Percentiles rank a stretch among this genome's conserved stretches.
Evolutionary conservation across 192 early-diverging fungal genomes (phyloP).

Genomic region (Rhizophagus sp.): DNA sequence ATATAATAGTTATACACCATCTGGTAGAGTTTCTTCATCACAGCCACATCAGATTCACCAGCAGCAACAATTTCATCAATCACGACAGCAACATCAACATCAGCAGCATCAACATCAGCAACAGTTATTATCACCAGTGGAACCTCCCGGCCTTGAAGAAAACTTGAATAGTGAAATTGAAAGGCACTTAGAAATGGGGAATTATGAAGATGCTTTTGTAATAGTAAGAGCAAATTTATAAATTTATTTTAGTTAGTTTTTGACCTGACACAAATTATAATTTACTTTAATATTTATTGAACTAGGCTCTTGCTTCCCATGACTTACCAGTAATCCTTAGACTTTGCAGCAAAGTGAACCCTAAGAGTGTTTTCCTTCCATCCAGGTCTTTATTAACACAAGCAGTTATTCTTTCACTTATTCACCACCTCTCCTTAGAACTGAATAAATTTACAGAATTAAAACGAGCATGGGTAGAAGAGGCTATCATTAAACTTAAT

Average conservation of each 20-base stretch:
- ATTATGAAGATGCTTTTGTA: constrained; percentile 35
- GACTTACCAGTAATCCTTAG: constrained; percentile 37
- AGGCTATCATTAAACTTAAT: constrained; percentile 31
- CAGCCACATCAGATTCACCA: neutral
- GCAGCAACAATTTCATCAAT: neutral
- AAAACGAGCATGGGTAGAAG: constrained; percentile 27
- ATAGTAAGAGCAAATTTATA: constrained; percentile 23
- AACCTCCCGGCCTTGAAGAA: constrained; percentile 38
- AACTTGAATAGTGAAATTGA: constrained; percentile 26
- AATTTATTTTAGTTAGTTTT: neutral
- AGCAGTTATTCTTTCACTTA: constrained; percentile 45
- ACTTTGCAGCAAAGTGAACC: constrained; percentile 42
- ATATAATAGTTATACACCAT: constrained; percentile 22
- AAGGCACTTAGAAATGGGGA: constrained; percentile 10
- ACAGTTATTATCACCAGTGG: constrained; percentile 27
- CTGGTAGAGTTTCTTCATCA: constrained; percentile 3
- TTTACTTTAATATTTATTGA: neutral
- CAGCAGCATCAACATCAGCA: constrained; percentile 1
- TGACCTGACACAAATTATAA: neutral
- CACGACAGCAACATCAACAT: constrained; percentile 11
- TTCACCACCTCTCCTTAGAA: constrained; percentile 44
- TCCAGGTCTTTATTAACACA: constrained; percentile 37
- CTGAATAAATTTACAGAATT: constrained; percentile 19
- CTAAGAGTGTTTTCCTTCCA: constrained; percentile 38
- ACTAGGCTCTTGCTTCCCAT: constrained; percentile 42